Evolutionary conservation across 2,329 filamentous ascomycete species (phyloP), one percentile per base, ranked within the genome.

Genomic region (Pseudogymnoascus sp.): DNA sequence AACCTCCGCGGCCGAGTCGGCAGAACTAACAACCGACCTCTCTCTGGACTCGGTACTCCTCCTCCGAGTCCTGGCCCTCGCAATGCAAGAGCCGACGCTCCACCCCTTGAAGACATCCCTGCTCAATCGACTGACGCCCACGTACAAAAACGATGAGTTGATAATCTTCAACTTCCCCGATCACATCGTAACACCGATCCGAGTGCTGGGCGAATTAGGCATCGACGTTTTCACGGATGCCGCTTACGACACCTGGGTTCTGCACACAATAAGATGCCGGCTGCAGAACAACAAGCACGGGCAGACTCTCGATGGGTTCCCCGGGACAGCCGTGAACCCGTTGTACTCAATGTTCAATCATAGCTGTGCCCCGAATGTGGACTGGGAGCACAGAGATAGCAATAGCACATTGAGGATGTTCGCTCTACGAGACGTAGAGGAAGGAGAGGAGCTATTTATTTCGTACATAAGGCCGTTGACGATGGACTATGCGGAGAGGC

Each of bases 261-360:
- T 73, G 12, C 71, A 73, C 32, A 69, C 69, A 2, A 69, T 72
- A 5, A 67, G 68, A 64, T 70, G 67, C 43, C 67, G 70, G 1
- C 41, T 72, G 6, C 70, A 72, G 32, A 73, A 73, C 60, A 73
- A 73, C 60, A 71, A 70, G 59, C 69, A 71, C 3, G 70, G 70
- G 0, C 67, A 67, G 22, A 62, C 60, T 1, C 62, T 65, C 4
- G 62, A 62, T 12, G 64, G 68, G 12, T 67, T 66, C n/a, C 68
- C 65, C n/a, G 68, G 71, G 16, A 68, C 70, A 1, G 65, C 64
- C 25, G 65, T 72, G 35, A 70, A 65, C 41, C 67, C 69, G 1
- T 60, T 71, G 14, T 65, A 72, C 59, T 67, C 67, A 16, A 67
- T 71, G 64, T 68, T 73, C 41, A 73, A 73, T 61, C 71, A 73